Conservation (phyloP, 1,139 yeast genomes). For the Petasospora fabianii region DNA sequence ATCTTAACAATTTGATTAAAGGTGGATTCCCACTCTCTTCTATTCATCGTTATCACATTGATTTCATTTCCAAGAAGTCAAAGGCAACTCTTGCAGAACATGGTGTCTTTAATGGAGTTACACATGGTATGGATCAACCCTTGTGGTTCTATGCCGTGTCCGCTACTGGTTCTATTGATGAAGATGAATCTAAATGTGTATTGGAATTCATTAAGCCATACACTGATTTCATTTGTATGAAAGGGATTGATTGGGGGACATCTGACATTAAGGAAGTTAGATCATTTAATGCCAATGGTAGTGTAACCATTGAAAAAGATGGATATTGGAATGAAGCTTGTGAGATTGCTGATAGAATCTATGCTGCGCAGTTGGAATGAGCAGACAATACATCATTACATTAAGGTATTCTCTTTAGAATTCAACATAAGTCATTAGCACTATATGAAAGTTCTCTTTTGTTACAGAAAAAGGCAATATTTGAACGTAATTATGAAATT, state of each 20-base stretch:
- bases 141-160: slow-evolving; percentile 10
- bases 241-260: slow-evolving; percentile 9
- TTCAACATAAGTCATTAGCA: background rate
- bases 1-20: slow-evolving; percentile 25
- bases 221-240: slow-evolving; percentile 7
- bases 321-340: slow-evolving; percentile 9
- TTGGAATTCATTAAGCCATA: slow-evolving; percentile 11
- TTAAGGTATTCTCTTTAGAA: no score
- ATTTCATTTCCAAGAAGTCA: slow-evolving; percentile 28
- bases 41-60: slow-evolving; percentile 33
- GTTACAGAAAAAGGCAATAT: no score
- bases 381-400: background rate
- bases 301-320: slow-evolving; percentile 5
- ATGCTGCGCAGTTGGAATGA: slow-evolving; percentile 6
- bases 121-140: slow-evolving; percentile 10
- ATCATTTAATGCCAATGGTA: slow-evolving; percentile 7
- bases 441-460: background rate
- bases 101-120: slow-evolving; percentile 5
- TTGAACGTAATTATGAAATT: no score
- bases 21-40: slow-evolving; percentile 25
- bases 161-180: slow-evolving; percentile 6
- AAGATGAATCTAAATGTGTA: slow-evolving; percentile 3
- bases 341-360: slow-evolving; percentile 10
- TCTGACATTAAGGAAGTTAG: slow-evolving; percentile 3
- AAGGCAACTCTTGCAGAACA: slow-evolving; percentile 4